Base-by-base conservation (phyloP, 208 protist genomes). In the Acanthamoeba healyi region DNA sequence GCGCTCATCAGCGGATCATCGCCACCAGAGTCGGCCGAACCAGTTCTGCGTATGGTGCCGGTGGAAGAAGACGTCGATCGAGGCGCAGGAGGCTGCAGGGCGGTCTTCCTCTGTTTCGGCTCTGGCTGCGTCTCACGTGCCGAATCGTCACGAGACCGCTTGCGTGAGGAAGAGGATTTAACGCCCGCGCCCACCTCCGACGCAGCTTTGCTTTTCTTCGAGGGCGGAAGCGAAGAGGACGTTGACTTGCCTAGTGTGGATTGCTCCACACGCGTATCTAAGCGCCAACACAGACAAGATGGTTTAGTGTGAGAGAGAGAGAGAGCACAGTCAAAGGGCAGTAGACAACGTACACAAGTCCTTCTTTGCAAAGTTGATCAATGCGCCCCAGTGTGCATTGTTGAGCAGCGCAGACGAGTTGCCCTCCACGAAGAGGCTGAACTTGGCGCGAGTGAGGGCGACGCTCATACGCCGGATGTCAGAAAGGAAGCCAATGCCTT, bases 401-500 rank as follows among this genome's bases (percentile, higher is more conserved):
- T 84, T 22, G 10, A 9, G 29, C 36, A 97, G 58, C 7, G 87
- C 12, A 24, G 29, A 26, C 14, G 95, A 67, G 82, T 96, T 82
- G 26, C 97, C 96, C 17, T 97, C 77, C 12, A 98, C 74, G 46
- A 94, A 77, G 19, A 97, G 44, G 19, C 46, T 86, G 17, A 90
- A 86, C 51, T 95, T 92, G 0, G 97, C 97, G 36, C 97, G 93
- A 9, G 97, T 98, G 0, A 98, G 61, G 34, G 94, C 96, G 2
- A 98, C 97, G 92, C 98, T 98, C 95, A 98, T 97, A 19, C 97
- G 94, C 12, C 95, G 74, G 6, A 95, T 44, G 61, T 98, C 97
- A 17, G 94, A 79, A 26, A 98, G 49, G 74, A 98, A 98, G 58
- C 97, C 97, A 56, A 98, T 97, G 51, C 77, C 81, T 38, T 26